phyloP scores from a whole-genome alignment of 1,284 basidiomycete genomes.

The Tremellales sp. region DNA sequence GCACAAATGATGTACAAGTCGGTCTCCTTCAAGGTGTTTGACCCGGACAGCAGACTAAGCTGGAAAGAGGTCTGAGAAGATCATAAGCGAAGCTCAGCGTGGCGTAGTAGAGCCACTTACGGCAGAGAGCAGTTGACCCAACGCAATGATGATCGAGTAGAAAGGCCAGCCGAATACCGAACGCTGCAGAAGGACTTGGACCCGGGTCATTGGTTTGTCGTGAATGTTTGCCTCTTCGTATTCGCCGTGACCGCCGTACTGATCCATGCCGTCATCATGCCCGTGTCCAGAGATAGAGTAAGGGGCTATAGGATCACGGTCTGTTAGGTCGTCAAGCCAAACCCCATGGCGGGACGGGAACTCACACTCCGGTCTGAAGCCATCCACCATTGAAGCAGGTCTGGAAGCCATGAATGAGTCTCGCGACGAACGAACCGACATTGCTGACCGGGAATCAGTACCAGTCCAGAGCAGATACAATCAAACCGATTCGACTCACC shows the following conservation, averaged over 20 bases:
- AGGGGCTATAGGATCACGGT: conserved; percentile 54
- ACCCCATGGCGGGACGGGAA: conserved; percentile 12
- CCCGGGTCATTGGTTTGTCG: conserved; percentile 64
- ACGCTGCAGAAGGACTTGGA: conserved; percentile 75
- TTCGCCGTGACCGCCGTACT: conserved; percentile 55
- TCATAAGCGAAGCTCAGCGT: neutral
- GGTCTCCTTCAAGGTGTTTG: conserved; percentile 71
- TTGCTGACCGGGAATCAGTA: conserved; percentile 22
- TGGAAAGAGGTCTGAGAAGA: conserved; percentile 81
- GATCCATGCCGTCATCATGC: conserved; percentile 34
- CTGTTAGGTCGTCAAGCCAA: conserved; percentile 13
- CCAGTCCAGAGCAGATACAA: neutral
- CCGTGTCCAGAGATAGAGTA: conserved; percentile 46
- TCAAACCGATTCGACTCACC: conserved; percentile 14
- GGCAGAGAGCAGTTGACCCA: conserved; percentile 63
- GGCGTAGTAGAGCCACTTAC: conserved; percentile 59
- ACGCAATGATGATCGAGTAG: conserved; percentile 79
- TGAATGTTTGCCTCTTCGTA: conserved; percentile 51
- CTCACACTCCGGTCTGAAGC: conserved; percentile 70
- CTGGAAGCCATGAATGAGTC: conserved; percentile 58
- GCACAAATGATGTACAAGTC: conserved; percentile 86
- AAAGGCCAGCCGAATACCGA: conserved; percentile 78
- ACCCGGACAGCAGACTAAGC: conserved; percentile 78
- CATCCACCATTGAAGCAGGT: conserved; percentile 59
- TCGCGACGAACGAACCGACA: conserved; percentile 58